Conservation (phyloP, 2,329 filamentous ascomycete species). For the Colletotrichum lupini region DNA sequence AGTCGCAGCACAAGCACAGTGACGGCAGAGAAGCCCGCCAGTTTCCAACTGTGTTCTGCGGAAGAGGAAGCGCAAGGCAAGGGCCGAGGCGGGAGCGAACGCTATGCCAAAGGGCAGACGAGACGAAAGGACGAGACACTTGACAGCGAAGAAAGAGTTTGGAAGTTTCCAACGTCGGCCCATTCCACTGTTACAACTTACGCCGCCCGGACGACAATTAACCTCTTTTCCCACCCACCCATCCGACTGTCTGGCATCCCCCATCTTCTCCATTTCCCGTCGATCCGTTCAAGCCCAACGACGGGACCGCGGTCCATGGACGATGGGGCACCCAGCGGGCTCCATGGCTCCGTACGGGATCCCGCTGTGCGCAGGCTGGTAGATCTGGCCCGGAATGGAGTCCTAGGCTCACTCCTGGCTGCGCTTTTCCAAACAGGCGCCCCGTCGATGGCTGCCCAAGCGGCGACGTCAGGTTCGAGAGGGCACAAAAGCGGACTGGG, state of each 20-base stretch:
- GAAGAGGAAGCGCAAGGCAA: not conserved
- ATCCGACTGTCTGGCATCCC: slow-evolving; percentile 14
- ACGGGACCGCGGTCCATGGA: slow-evolving; percentile 10
- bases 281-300: slow-evolving; percentile 33
- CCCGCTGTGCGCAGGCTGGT: not conserved
- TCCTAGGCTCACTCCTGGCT: too few species aligned
- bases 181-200: not conserved
- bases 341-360: not conserved
- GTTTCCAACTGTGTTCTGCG: not conserved
- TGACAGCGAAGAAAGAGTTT: not conserved
- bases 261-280: slow-evolving; percentile 21
- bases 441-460: slow-evolving; percentile 32
- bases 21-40: not conserved
- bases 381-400: slow-evolving; percentile 6
- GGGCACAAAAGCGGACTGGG: slow-evolving; percentile 14
- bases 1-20: not conserved
- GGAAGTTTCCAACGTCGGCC: not conserved
- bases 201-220: slow-evolving; percentile 6
- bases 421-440: slow-evolving; percentile 1
- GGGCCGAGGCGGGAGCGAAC: not conserved
- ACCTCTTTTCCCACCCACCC: slow-evolving; percentile 15
- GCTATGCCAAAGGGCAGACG: slow-evolving; percentile 3
- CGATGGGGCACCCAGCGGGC: not conserved
- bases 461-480: slow-evolving; percentile 33
- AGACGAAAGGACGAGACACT: not conserved